Conservation (phyloP, 2,329 filamentous ascomycete genomes). For the Myriosclerotinia scirpicola region DNA sequence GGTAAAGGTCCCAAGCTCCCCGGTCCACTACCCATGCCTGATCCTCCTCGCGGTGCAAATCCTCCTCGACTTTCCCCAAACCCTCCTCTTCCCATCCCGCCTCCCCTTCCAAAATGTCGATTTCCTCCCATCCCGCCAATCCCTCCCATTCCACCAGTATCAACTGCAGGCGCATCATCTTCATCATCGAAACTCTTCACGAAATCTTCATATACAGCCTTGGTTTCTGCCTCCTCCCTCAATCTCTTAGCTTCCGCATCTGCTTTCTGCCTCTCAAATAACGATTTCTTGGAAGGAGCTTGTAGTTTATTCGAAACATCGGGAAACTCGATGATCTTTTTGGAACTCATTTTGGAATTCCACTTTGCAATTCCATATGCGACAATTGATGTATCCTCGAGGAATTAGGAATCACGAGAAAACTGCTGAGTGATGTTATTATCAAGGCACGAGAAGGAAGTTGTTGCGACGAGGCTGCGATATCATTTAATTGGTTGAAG, state of each 20-base stretch:
- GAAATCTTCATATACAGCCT: slow-evolving; percentile 83
- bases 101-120: slow-evolving; percentile 29
- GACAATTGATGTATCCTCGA: not conserved
- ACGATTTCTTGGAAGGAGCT: slow-evolving; percentile 78
- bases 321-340: slow-evolving; percentile 54
- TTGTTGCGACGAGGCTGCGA: slow-evolving; percentile 10
- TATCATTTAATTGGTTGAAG: slow-evolving; percentile 11
- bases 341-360: slow-evolving; percentile 25
- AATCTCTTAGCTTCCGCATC: slow-evolving; percentile 86
- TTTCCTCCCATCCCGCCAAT: slow-evolving; percentile 38
- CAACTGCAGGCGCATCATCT: slow-evolving; percentile 42
- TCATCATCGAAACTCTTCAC: slow-evolving; percentile 73
- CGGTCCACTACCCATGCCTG: slow-evolving; percentile 51
- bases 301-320: slow-evolving; percentile 75
- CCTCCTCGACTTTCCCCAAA: slow-evolving; percentile 39
- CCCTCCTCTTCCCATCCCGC: slow-evolving; percentile 40
- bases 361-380: slow-evolving; percentile 6
- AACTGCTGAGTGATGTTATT: not conserved
- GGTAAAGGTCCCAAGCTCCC: slow-evolving; percentile 60
- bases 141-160: slow-evolving; percentile 21
- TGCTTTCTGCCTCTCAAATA: slow-evolving; percentile 84
- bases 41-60: slow-evolving; percentile 17
- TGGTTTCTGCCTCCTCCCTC: slow-evolving; percentile 82
- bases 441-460: not conserved
- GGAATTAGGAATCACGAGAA: not conserved